These are phyloP conservation scores for Plasmopara viticola DNA, from an alignment of 352 stramenopile genomes.

Conservation along the genomic window DNA sequence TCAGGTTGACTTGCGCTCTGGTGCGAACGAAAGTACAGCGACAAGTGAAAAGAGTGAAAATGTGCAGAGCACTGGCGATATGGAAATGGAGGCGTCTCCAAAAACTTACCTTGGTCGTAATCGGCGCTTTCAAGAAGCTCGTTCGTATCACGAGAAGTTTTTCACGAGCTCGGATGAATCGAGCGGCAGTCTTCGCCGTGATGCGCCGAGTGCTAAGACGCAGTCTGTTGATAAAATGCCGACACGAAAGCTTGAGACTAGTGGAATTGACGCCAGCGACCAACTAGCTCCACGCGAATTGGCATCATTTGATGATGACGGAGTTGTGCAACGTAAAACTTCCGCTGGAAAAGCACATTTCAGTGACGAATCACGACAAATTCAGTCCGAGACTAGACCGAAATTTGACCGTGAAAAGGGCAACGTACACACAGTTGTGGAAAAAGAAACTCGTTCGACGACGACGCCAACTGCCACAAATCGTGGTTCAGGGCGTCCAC, in stretches of 20 bases:
- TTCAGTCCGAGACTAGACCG: background rate
- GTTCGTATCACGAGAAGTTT: conserved; percentile 14
- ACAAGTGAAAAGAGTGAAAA: conserved; percentile 6
- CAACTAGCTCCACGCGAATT: conserved; percentile 4
- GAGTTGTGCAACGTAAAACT: background rate
- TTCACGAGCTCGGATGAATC: conserved; percentile 17
- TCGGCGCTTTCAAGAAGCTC: background rate
- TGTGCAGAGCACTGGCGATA: conserved; percentile 5
- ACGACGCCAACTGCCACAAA: conserved; percentile 2
- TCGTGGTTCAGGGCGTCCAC: conserved; percentile 16
- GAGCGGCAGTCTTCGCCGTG: conserved; percentile 7
- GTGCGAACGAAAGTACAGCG: conserved; percentile 13
- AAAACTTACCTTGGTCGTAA: conserved; percentile 1
- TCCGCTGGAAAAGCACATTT: conserved; percentile 4
- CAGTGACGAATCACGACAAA: conserved; percentile 1
- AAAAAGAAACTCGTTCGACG: conserved; percentile 5
- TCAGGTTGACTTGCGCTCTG: conserved; percentile 2
- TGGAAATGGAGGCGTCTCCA: conserved; percentile 8
- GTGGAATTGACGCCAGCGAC: conserved; percentile 9
- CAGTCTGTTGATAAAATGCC: conserved; percentile 4
- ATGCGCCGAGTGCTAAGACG: conserved; percentile 1
- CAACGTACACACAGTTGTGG: background rate
- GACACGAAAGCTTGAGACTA: conserved; percentile 13
- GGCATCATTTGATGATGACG: conserved; percentile 5
- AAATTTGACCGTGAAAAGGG: conserved; percentile 5